These are phyloP conservation scores for Olyra latifolia DNA, from an alignment of 176 grass and related monocot species.

Conservation along the genomic window DNA sequence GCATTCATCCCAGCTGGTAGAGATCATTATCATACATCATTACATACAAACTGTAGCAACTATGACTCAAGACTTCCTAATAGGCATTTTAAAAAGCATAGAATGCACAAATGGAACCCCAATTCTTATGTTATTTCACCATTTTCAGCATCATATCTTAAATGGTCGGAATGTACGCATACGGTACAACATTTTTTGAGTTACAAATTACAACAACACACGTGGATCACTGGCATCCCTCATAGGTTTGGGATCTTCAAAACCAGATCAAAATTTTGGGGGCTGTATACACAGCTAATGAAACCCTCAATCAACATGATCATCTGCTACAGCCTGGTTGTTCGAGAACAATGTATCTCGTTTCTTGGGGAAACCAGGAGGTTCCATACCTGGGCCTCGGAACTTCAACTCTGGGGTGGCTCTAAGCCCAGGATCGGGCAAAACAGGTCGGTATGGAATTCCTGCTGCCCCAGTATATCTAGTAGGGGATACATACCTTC, in stretches of 20 bases:
- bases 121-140: conserved; percentile 35
- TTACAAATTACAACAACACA: conserved; percentile 49
- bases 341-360: conserved; percentile 66
- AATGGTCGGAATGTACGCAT: conserved; percentile 14
- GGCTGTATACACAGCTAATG: conserved; percentile 1
- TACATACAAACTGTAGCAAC: conserved; percentile 1
- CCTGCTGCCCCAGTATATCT: conserved; percentile 59
- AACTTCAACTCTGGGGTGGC: conserved; percentile 68
- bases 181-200: conserved; percentile 39
- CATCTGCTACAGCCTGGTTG: conserved; percentile 66
- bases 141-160: conserved; percentile 19
- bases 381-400: conserved; percentile 76
- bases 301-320: conserved; percentile 69
- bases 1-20: background rate
- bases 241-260: background rate
- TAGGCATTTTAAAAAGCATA: background rate
- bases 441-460: conserved; percentile 56
- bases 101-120: conserved; percentile 4
- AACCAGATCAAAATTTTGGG: conserved; percentile 52
- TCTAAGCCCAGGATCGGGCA: conserved; percentile 55
- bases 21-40: background rate
- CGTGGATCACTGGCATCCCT: conserved; percentile 18
- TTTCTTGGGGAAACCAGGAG: conserved; percentile 80
- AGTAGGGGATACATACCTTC: conserved; percentile 85
- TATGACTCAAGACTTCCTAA: background rate